Percentiles rank a stretch among this genome's conserved stretches.
These are phyloP conservation scores for Lipomyces yamadae DNA, from an alignment of 805 yeast species.

Conservation along the genomic window DNA sequence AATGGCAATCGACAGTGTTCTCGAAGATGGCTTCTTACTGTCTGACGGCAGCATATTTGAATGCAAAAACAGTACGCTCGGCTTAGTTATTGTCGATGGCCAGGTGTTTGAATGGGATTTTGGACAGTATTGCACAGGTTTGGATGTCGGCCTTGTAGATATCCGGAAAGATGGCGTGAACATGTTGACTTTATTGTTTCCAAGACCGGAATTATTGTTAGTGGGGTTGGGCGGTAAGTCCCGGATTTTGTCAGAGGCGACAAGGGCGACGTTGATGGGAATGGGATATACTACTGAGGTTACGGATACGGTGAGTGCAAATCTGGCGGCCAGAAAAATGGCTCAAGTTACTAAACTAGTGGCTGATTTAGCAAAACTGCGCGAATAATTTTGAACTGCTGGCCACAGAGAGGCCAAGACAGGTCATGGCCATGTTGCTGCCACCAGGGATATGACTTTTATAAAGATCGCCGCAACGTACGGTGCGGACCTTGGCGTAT, in stretches of 20 bases:
- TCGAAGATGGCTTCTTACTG: conserved; percentile 25
- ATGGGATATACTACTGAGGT: conserved; percentile 75
- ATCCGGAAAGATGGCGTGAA: conserved; percentile 53
- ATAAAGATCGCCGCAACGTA: not conserved
- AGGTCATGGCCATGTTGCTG: conserved; percentile 72
- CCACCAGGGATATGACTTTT: conserved; percentile 62
- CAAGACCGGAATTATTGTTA: conserved; percentile 76
- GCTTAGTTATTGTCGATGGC: conserved; percentile 48
- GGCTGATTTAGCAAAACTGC: conserved; percentile 50
- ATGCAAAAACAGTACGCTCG: conserved; percentile 51
- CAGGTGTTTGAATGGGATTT: conserved; percentile 68
- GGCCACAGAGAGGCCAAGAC: conserved; percentile 78
- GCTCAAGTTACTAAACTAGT: not conserved
- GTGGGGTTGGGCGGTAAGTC: conserved; percentile 70
- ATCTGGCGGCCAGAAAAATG: not conserved
- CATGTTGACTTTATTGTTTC: conserved; percentile 62
- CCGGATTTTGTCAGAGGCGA: conserved; percentile 64
- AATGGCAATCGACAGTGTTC: conserved; percentile 32
- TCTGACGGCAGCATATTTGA: conserved; percentile 28
- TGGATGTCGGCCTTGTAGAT: conserved; percentile 60
- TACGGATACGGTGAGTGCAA: conserved; percentile 56
- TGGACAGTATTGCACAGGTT: conserved; percentile 48
- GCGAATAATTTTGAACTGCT: conserved; percentile 73
- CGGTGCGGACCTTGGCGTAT: not conserved
- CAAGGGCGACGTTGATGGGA: conserved; percentile 54